A percentile compares a stretch with the other conserved stretches of the same genome.
Evolutionary conservation across 768 basidiomycete genomes (phyloP).

Genomic region (Naganishia antarctica): DNA sequence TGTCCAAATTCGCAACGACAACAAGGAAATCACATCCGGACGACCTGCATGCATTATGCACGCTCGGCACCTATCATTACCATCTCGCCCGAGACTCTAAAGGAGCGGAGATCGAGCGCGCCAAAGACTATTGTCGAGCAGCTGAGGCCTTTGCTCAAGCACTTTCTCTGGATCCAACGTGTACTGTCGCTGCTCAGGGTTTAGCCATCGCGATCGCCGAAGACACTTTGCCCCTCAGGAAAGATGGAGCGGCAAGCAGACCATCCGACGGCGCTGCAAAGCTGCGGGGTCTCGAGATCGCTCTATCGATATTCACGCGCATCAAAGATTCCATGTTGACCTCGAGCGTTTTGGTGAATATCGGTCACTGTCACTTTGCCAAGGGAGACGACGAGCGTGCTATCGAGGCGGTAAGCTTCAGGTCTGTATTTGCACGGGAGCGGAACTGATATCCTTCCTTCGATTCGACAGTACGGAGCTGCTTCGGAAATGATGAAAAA

Average conservation of each 20-base stretch:
- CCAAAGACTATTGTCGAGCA: slow-evolving; percentile 68
- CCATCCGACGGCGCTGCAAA: slow-evolving; percentile 44
- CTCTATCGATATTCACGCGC: slow-evolving; percentile 81
- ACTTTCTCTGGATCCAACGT: slow-evolving; percentile 71
- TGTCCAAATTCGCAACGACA: slow-evolving; percentile 18
- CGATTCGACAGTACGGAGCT: slow-evolving; percentile 70
- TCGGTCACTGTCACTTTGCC: slow-evolving; percentile 90
- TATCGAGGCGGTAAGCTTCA: slow-evolving; percentile 73
- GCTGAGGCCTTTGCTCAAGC: slow-evolving; percentile 94
- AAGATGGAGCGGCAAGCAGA: slow-evolving; percentile 55
- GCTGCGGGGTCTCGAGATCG: slow-evolving; percentile 66
- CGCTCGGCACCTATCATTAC: slow-evolving; percentile 80
- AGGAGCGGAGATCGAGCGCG: slow-evolving; percentile 61
- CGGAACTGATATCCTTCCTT: not conserved
- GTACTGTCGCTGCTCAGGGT: slow-evolving; percentile 90
- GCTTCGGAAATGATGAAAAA: slow-evolving; percentile 73
- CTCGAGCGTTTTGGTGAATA: slow-evolving; percentile 87
- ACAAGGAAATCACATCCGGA: slow-evolving; percentile 41
- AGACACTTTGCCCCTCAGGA: slow-evolving; percentile 69
- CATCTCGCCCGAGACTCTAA: slow-evolving; percentile 77
- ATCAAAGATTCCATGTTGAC: slow-evolving; percentile 77
- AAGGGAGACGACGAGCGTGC: slow-evolving; percentile 92
- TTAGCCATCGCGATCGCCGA: slow-evolving; percentile 91
- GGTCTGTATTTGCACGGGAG: not conserved
- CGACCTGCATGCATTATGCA: slow-evolving; percentile 86